phyloP scores from a whole-genome alignment of 345 rosid genomes.

The Physaria fendleri region DNA sequence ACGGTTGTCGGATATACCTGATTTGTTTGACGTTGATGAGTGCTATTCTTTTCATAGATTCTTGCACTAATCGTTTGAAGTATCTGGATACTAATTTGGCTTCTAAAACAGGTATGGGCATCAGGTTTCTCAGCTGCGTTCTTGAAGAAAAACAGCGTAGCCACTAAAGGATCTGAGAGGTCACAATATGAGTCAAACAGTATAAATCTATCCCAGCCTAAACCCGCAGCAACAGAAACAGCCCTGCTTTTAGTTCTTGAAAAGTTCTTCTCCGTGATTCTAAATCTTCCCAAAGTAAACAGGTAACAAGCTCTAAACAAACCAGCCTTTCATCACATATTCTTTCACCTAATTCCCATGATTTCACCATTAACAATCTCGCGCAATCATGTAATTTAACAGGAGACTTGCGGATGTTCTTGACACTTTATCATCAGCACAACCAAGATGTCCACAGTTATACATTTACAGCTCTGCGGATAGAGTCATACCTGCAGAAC shows the following conservation, averaged over 20 bases:
- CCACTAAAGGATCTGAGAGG: conserved; percentile 50
- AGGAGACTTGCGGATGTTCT: conserved; percentile 81
- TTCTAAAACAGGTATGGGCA: conserved; percentile 79
- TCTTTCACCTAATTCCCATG: not conserved
- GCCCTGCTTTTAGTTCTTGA: conserved; percentile 74
- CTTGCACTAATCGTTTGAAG: not conserved
- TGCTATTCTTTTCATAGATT: not conserved
- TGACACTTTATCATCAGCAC: conserved; percentile 56
- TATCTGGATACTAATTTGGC: conserved; percentile 12
- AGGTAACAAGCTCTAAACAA: conserved; percentile 38
- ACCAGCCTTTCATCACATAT: not conserved
- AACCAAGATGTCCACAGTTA: conserved; percentile 88
- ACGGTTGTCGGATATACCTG: not conserved
- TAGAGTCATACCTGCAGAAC: conserved; percentile 72
- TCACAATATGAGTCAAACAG: conserved; percentile 27
- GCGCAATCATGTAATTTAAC: not conserved
- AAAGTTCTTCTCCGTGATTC: conserved; percentile 65
- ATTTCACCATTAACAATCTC: not conserved
- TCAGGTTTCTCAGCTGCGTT: conserved; percentile 96
- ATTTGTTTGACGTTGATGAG: not conserved
- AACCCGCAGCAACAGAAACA: conserved; percentile 71
- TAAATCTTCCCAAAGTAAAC: conserved; percentile 79
- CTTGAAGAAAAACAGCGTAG: conserved; percentile 79
- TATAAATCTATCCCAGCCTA: conserved; percentile 38
- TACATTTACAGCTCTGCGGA: conserved; percentile 97